These are phyloP conservation scores for Saturnispora ahearnii DNA, from an alignment of 805 yeast species.

Conservation along the genomic window DNA sequence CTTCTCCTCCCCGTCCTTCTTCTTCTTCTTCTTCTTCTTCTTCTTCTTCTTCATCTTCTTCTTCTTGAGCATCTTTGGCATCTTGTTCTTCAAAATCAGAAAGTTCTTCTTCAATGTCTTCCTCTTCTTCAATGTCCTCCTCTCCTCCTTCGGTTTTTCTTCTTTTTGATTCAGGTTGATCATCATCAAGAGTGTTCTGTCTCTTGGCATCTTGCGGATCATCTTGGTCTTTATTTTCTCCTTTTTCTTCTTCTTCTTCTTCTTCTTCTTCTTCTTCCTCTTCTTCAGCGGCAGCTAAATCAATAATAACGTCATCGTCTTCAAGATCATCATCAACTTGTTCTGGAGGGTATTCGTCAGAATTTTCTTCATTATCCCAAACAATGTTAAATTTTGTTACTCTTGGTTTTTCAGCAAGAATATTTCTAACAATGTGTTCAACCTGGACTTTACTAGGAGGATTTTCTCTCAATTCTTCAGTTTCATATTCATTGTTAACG, in stretches of 20 bases:
- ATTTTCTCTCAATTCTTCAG: conserved; percentile 84
- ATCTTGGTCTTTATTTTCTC: conserved; percentile 19
- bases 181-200: conserved; percentile 35
- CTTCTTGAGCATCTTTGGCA: conserved; percentile 20
- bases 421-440: conserved; percentile 88
- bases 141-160: conserved; percentile 21
- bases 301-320: conserved; percentile 37
- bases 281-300: conserved; percentile 41
- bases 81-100: conserved; percentile 28
- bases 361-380: conserved; percentile 68
- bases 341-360: conserved; percentile 71
- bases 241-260: conserved; percentile 25
- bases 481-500: conserved; percentile 93
- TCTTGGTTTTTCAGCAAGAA: conserved; percentile 93
- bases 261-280: conserved; percentile 31
- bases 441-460: conserved; percentile 93
- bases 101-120: conserved; percentile 32
- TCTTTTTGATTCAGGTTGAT: conserved; percentile 26
- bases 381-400: conserved; percentile 95
- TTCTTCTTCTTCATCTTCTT: conserved; percentile 16
- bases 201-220: conserved; percentile 37
- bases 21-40: conserved; percentile 14
- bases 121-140: conserved; percentile 28
- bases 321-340: conserved; percentile 52
- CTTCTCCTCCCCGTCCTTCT: conserved; percentile 16